Conservation (phyloP, 2,329 filamentous ascomycete genomes). For the Aschersonia sp. region DNA sequence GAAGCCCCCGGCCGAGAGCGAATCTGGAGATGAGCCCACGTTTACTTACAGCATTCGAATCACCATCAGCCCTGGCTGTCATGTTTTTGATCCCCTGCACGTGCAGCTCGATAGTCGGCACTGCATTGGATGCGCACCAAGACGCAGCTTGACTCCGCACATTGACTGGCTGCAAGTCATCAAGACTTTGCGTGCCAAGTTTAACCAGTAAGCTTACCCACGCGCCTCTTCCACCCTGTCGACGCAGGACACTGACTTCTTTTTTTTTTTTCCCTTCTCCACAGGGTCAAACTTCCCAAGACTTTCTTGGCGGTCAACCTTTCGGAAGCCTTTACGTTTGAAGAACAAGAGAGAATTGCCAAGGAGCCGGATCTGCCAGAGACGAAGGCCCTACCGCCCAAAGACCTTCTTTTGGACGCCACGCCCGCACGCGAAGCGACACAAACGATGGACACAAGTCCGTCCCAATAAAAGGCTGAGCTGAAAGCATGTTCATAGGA, state of each 20-base stretch:
- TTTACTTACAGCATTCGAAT: conserved; percentile 96
- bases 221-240: conserved; percentile 4
- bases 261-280: conserved; percentile 6
- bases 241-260: conserved; percentile 6
- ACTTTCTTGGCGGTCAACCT: conserved; percentile 51
- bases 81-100: conserved; percentile 90
- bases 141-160: conserved; percentile 78
- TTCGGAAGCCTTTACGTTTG: conserved; percentile 46
- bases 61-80: conserved; percentile 87
- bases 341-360: conserved; percentile 37
- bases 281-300: conserved; percentile 50
- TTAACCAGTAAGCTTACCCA: conserved; percentile 59
- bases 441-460: no score
- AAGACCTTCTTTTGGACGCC: conserved; percentile 11
- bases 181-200: conserved; percentile 85
- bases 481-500: no score
- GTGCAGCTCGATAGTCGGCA: conserved; percentile 94
- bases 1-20: conserved; percentile 29
- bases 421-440: no score
- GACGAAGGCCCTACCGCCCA: conserved; percentile 24
- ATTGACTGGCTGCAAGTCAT: conserved; percentile 95
- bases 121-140: conserved; percentile 87
- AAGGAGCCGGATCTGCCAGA: conserved; percentile 33
- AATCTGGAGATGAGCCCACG: conserved; percentile 41
- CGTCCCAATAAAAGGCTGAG: no score